Evolutionary conservation across 768 basidiomycete species (phyloP).

Genomic region (Suillus paluster): DNA sequence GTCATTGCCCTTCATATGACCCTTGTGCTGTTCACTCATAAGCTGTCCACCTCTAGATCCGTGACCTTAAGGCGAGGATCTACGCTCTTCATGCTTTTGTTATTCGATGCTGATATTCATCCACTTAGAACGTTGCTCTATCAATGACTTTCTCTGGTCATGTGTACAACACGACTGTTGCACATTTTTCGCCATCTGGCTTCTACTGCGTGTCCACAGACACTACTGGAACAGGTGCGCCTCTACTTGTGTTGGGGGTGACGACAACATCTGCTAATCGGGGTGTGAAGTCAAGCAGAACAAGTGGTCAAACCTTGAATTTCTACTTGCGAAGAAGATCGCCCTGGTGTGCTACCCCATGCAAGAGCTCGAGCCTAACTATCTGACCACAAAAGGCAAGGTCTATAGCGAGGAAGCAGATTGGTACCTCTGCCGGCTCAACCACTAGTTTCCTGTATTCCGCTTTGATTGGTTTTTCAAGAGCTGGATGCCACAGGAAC

Average conservation of each 20-base stretch:
- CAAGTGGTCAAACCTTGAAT: constrained; percentile 80
- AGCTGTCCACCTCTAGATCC: constrained; percentile 53
- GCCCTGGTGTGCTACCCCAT: constrained; percentile 85
- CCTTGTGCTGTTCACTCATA: constrained; percentile 5
- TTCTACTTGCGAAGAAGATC: constrained; percentile 83
- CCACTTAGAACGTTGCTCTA: constrained; percentile 64
- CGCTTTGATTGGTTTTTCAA: constrained; percentile 99
- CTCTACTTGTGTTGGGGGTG: not conserved
- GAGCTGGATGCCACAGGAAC: constrained; percentile 86
- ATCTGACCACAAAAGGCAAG: constrained; percentile 95
- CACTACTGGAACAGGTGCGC: constrained; percentile 73
- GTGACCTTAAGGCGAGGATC: constrained; percentile 73
- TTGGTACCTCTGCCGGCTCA: constrained; percentile 87
- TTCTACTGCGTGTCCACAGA: constrained; percentile 96
- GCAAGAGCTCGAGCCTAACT: constrained; percentile 96
- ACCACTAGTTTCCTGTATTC: constrained; percentile 96
- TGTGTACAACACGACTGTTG: constrained; percentile 83
- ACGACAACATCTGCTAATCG: not conserved
- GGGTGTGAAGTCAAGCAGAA: no score
- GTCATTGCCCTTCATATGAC: constrained; percentile 35
- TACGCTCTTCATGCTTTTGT: constrained; percentile 1
- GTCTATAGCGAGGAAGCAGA: constrained; percentile 98
- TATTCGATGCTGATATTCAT: constrained; percentile 8
- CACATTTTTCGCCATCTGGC: constrained; percentile 90
- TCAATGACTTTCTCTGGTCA: constrained; percentile 78